Evolutionary conservation across 257 asterid genomes (phyloP), one percentile per base, ranked within the genome.

Genomic region (Striga asiatica): DNA sequence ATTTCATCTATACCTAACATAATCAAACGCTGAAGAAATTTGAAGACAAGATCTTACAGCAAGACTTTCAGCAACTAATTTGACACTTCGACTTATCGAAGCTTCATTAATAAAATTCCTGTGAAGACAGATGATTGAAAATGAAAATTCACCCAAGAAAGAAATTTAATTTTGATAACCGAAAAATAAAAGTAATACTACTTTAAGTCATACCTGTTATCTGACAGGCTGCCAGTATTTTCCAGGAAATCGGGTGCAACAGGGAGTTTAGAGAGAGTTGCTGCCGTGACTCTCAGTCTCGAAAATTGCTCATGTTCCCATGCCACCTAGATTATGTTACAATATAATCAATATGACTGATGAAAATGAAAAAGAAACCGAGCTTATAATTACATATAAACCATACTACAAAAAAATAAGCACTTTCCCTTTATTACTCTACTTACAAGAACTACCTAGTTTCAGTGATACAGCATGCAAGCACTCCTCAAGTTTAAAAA

Each of bases 281-380:
- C 95, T 13, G 95, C 95, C 28, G 94, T 86, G 22, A 83, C 75
- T 74, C 91, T 73, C 66, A 74, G 55, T 71, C 85, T 83, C 23
- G 95, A 86, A 62, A 86, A 86, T 59, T 86, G 94, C 67, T 86
- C 95, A 29, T 86, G 95, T 81, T 86, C 95, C 95, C 95, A 86
- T 28, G 95, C 87, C 56, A 86, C 91, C 95, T 86, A 70, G 55
- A 78, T 54, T 54, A 66, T 25, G 32, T 52, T 37, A 65, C 41
- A 76, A 62, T 53, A 45, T 78, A 37, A 68, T 78, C 63, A 57
- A 22, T 39, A 51, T 4, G 57, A 62, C 51, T 56, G 18, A 29
- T 3, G 34, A 51, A 66, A 31, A 42, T 7, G 54, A 37, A 3
- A 17, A 50, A 11, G 39, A 56, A 24, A 38, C 34, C 14, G 45